These are phyloP conservation scores for Phytophthora uliginosa DNA, from an alignment of 352 stramenopile species.

Conservation along the genomic window DNA sequence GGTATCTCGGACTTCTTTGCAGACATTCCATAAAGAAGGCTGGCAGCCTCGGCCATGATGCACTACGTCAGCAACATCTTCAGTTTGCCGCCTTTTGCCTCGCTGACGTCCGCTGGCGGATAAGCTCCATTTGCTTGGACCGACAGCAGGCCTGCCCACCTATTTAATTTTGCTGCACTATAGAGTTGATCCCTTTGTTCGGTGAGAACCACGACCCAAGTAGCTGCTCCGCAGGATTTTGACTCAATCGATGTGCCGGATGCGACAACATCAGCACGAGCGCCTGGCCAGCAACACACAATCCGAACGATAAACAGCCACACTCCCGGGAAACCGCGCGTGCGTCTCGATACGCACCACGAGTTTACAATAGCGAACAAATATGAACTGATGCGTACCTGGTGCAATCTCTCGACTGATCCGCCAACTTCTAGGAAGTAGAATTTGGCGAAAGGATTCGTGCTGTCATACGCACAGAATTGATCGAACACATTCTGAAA, in stretches of 20 bases:
- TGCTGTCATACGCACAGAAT: slow-evolving; percentile 56
- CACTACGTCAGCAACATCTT: slow-evolving; percentile 20
- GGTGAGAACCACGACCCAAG: slow-evolving; percentile 47
- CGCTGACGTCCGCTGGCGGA: slow-evolving; percentile 4
- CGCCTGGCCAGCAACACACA: slow-evolving; percentile 38
- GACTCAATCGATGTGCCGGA: slow-evolving; percentile 54
- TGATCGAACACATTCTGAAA: slow-evolving; percentile 52
- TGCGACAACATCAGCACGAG: slow-evolving; percentile 64
- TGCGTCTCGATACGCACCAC: slow-evolving; percentile 25
- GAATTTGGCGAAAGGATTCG: slow-evolving; percentile 50
- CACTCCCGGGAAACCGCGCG: background rate
- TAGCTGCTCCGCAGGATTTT: slow-evolving; percentile 58
- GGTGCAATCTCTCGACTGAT: slow-evolving; percentile 64
- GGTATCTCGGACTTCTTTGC: slow-evolving; percentile 91
- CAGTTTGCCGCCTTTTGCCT: slow-evolving; percentile 7
- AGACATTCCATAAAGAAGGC: slow-evolving; percentile 63
- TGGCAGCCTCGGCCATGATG: slow-evolving; percentile 11
- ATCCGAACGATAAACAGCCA: slow-evolving; percentile 21
- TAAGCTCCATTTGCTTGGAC: slow-evolving; percentile 16
- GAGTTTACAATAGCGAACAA: slow-evolving; percentile 35
- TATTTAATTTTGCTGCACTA: slow-evolving; percentile 51
- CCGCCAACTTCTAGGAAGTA: slow-evolving; percentile 63
- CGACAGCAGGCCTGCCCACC: slow-evolving; percentile 31
- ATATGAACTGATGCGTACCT: slow-evolving; percentile 47
- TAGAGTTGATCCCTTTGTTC: slow-evolving; percentile 37